Evolutionary conservation across 768 basidiomycete species (phyloP).

Genomic region (Naganishia randhawae): DNA sequence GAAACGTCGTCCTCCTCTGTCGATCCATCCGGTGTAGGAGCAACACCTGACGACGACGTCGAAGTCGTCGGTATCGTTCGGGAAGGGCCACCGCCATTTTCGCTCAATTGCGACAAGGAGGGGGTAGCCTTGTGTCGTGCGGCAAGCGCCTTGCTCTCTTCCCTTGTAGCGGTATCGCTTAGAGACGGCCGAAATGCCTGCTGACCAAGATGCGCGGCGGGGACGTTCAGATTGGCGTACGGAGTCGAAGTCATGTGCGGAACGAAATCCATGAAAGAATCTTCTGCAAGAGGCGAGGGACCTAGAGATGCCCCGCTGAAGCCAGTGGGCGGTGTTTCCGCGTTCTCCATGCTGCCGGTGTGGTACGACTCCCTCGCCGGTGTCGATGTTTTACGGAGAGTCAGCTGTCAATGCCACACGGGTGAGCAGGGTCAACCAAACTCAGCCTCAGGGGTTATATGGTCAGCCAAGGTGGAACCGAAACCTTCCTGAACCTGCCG

Average conservation of each 20-base stretch:
- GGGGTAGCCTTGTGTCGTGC: background rate
- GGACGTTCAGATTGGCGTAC: background rate
- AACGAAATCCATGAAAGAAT: too few species aligned
- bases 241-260: background rate
- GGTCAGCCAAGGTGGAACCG: too few species aligned
- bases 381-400: too few species aligned
- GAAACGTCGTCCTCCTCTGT: conserved; percentile 7
- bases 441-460: too few species aligned
- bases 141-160: conserved; percentile 1
- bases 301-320: too few species aligned
- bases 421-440: too few species aligned
- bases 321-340: too few species aligned
- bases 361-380: too few species aligned
- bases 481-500: background rate
- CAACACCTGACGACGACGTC: background rate
- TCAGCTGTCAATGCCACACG: too few species aligned
- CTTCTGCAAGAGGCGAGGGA: too few species aligned
- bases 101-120: background rate
- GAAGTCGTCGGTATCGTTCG: background rate
- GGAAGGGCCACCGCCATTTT: background rate
- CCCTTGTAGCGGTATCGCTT: background rate
- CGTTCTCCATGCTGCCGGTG: too few species aligned
- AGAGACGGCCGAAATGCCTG: background rate
- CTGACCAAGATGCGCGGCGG: background rate
- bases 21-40: background rate